phyloP scores from a whole-genome alignment of 2,329 filamentous ascomycete genomes.

The Xylaria sp. region DNA sequence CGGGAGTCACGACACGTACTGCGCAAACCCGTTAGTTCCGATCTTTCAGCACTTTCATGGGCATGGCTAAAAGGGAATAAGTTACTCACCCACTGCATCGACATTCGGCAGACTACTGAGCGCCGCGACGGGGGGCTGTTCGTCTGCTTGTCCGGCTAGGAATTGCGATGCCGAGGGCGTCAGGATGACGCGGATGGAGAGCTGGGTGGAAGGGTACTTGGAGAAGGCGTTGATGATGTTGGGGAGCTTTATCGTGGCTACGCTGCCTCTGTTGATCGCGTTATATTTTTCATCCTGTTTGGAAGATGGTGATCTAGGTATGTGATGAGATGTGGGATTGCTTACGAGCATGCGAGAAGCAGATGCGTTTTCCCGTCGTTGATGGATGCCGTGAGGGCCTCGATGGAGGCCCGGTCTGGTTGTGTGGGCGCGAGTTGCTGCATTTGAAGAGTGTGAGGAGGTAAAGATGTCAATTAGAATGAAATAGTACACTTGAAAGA shows the following conservation, averaged over 20 bases:
- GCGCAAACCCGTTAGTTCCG: slow-evolving; percentile 1
- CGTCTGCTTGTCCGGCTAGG: slow-evolving; percentile 65
- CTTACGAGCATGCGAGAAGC: slow-evolving; percentile 54
- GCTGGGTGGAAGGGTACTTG: slow-evolving; percentile 31
- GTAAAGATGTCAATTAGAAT: slow-evolving; percentile 29
- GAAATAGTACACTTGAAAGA: not conserved
- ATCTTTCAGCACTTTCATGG: too few species aligned
- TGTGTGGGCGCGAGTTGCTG: slow-evolving; percentile 8
- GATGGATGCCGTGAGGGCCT: slow-evolving; percentile 30
- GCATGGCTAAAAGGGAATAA: too few species aligned
- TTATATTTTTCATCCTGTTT: too few species aligned
- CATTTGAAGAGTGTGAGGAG: slow-evolving; percentile 23
- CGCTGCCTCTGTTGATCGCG: slow-evolving; percentile 44
- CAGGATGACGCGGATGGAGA: slow-evolving; percentile 82
- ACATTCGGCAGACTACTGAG: slow-evolving; percentile 62
- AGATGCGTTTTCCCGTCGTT: slow-evolving; percentile 54
- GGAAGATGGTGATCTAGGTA: too few species aligned
- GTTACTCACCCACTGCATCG: slow-evolving; percentile 53
- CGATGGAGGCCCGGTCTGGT: slow-evolving; percentile 18
- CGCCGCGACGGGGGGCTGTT: slow-evolving; percentile 65
- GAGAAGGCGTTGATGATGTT: slow-evolving; percentile 58
- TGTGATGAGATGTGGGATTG: slow-evolving; percentile 1
- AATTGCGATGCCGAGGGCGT: slow-evolving; percentile 71
- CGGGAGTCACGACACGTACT: slow-evolving; percentile 8
- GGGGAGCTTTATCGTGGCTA: slow-evolving; percentile 83